Conservation (phyloP, 805 yeast species). For the Candida silvatica region DNA sequence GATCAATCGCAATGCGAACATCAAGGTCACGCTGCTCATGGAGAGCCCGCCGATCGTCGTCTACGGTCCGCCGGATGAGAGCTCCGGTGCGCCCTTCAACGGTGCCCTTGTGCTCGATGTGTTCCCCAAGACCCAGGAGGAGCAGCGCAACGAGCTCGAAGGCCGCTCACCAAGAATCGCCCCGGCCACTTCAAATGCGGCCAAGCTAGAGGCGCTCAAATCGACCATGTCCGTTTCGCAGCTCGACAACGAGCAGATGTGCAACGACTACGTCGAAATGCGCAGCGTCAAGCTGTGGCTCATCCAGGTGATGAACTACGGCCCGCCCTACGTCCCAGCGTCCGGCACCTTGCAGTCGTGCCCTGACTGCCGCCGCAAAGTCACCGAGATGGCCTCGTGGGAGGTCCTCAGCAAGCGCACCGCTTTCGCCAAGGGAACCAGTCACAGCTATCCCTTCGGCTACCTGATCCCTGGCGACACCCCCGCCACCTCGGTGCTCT, state of each 20-base stretch:
- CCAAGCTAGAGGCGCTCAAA: constrained; percentile 10
- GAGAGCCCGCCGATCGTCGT: constrained; percentile 90
- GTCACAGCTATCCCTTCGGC: constrained; percentile 87
- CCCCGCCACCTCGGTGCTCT: constrained; percentile 75
- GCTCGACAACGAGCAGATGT: constrained; percentile 11
- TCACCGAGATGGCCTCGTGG: constrained; percentile 77
- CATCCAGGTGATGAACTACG: constrained; percentile 61
- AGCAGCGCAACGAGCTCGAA: neutral
- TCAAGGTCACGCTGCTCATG: constrained; percentile 45
- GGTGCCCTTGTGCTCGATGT: constrained; percentile 66
- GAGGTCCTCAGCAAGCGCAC: constrained; percentile 58
- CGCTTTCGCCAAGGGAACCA: constrained; percentile 49
- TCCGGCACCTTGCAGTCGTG: constrained; percentile 44
- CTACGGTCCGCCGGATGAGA: constrained; percentile 70
- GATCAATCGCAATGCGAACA: constrained; percentile 15
- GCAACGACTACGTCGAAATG: constrained; percentile 37
- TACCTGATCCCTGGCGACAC: constrained; percentile 80
- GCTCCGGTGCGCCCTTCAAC: constrained; percentile 78
- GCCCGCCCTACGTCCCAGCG: constrained; percentile 58
- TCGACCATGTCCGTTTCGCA: constrained; percentile 19
- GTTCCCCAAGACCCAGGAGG: constrained; percentile 11
- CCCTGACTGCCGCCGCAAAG: constrained; percentile 43
- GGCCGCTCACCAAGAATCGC: neutral
- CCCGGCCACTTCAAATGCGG: neutral
- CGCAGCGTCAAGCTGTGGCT: constrained; percentile 54